Conservation (phyloP, 164 flowering plant genomes). For the Dillenia turbinata region DNA sequence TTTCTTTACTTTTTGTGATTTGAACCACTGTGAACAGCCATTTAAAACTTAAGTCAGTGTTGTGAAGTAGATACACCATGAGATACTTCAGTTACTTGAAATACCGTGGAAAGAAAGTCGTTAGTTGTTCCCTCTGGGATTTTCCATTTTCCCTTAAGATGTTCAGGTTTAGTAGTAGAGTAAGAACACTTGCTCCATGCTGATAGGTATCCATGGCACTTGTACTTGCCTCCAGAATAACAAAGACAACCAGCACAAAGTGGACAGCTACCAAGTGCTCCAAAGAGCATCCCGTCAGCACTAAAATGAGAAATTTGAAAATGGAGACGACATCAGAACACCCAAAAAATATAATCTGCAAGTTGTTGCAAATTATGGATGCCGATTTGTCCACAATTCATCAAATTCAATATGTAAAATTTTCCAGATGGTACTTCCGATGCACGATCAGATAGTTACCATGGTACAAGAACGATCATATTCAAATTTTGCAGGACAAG, state of each 20-base stretch:
- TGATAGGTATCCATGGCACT: slow-evolving; percentile 80
- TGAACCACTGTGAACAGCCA: slow-evolving; percentile 64
- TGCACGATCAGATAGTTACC: too few relatives aligned
- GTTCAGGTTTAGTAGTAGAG: slow-evolving; percentile 63
- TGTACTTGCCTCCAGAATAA: slow-evolving; percentile 70
- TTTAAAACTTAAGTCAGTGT: slow-evolving; percentile 8
- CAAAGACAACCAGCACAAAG: slow-evolving; percentile 63
- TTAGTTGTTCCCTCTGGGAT: slow-evolving; percentile 67
- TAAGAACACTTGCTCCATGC: slow-evolving; percentile 94
- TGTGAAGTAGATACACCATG: neutral
- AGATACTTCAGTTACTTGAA: neutral
- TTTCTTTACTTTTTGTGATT: slow-evolving; percentile 70
- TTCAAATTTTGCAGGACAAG: too few relatives aligned
- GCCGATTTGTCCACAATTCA: too few relatives aligned
- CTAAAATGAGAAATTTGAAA: slow-evolving; percentile 23
- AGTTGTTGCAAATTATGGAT: too few relatives aligned
- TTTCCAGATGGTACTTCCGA: too few relatives aligned
- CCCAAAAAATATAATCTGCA: too few relatives aligned
- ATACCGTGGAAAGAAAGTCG: slow-evolving; percentile 69
- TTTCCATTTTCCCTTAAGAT: slow-evolving; percentile 81
- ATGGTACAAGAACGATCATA: too few relatives aligned
- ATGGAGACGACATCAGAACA: too few relatives aligned
- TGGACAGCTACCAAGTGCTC: slow-evolving; percentile 75
- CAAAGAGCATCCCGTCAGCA: slow-evolving; percentile 97
- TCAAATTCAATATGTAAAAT: too few relatives aligned